Evolutionary conservation across 2,329 filamentous ascomycete species (phyloP), one percentile per base, ranked within the genome.

Genomic region (Gliomastix tumulicola): DNA sequence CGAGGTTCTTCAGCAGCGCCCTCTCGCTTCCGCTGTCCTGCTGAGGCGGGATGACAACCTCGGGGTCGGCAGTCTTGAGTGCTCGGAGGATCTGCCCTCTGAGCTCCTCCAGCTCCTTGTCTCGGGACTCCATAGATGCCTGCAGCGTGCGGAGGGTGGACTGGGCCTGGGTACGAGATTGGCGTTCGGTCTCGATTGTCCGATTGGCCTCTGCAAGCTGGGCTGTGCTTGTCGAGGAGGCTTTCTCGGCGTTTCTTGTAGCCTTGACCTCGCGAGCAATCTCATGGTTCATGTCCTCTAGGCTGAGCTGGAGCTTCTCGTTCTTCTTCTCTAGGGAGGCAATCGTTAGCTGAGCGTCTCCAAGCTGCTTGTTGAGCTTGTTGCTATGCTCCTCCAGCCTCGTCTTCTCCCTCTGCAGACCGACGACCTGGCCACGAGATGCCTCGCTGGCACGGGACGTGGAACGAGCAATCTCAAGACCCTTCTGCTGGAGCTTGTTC

Each of bases 401-500:
- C 2, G 74, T 59, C 63, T 95, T 97, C 52, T 96, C 90, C 13
- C 81, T 76, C 44, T 90, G 88, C 20, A 96, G 66, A 40, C 82
- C 79, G 27, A 76, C 60, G 33, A 96, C 69, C 46, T 92, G 84
- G 3, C 81, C 74, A 25, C 89, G 81, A 32, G 88, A 86, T 21
- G 80, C 85, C 48, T 97, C 90, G 42, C 77, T 88, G 21, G 85
- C 90, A 41, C 83, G 82, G 6, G 89, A 94, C 41, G 79, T 87
- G 1, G 90, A 92, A 32, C 92, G 79, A 28, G 90, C 90, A 57
- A 98, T 94, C 54, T 98, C 90, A 7, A 98, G 74, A 21, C 94
- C 92, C 67, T 97, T 97, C 53, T 97, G 90, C 52, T 97, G 90
- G 15, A 98, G 73, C 61, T 97, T 97, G 65, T 96, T 97, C 46